Base-by-base conservation (phyloP, 257 asterid genomes). In the Leptodermis oblonga region DNA sequence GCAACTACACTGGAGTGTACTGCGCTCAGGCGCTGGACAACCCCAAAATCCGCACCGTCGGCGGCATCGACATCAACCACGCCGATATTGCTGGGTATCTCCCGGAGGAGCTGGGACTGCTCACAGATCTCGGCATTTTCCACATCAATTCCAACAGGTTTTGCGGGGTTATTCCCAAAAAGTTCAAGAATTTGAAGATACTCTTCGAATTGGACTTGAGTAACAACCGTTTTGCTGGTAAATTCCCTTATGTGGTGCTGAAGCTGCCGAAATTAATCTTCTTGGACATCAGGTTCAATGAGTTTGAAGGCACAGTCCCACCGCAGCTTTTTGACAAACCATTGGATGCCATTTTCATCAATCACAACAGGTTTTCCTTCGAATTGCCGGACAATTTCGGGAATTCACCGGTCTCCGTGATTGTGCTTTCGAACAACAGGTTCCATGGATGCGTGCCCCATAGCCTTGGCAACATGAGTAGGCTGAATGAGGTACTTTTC, bases 81-180 rank as follows among this genome's bases (percentile, higher is more conserved):
- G 96, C 88, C 6, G 97, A 90, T 76, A 90, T 90, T 69, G 97
- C 97, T 1, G 97, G 97, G 0, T 90, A 90, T 62, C 81, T 90
- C 12, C 97, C 97, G 0, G 95, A 85, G 49, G 97, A 90, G 75
- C 89, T 90, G 25, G 91, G 97, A 2, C 81, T 90, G 11, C 86
- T 90, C 51, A 70, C 82, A n/a, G 97, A 90, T 90, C 91, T 90
- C 18, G 97, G 85, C 18, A 45, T 90, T 70, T 90, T 88, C 69
- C 97, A 90, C 79, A 86, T 90, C 42, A 90, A 90, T 69, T 82
- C 90, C 59, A 90, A 88, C 84, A 76, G 97, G 23, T 90, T 90
- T 66, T 90, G 97, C 53, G 97, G 97, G 15, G 80, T 90, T 0
- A 74, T 90, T 7, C 97, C 96, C 0, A 76, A 67, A 52, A 88